These are phyloP conservation scores for Cercospora zeae-maydis DNA, from an alignment of 2,329 filamentous ascomycete genomes.

Conservation along the genomic window DNA sequence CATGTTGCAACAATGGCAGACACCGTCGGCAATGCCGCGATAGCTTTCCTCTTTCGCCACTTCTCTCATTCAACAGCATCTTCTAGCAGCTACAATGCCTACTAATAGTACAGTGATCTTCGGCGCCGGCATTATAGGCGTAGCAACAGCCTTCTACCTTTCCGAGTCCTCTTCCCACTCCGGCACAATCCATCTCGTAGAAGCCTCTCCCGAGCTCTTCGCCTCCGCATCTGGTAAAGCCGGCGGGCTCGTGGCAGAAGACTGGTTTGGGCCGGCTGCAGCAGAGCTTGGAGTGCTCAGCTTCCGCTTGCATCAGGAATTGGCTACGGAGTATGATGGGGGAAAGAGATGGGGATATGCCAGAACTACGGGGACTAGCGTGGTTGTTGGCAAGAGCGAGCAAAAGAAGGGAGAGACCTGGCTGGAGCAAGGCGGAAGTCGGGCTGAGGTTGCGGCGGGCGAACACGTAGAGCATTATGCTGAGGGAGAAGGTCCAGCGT, in stretches of 20 bases:
- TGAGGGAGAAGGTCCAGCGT: slow-evolving; percentile 47
- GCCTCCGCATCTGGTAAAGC: slow-evolving; percentile 70
- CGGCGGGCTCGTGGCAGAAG: slow-evolving; percentile 68
- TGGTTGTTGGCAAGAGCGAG: slow-evolving; percentile 47
- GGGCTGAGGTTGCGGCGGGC: slow-evolving; percentile 51
- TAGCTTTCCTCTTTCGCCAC: not conserved
- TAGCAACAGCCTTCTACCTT: slow-evolving; percentile 70
- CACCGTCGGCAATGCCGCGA: not conserved
- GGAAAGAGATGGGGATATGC: slow-evolving; percentile 57
- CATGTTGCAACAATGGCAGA: not conserved
- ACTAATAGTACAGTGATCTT: slow-evolving; percentile 56
- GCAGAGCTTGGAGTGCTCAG: slow-evolving; percentile 62
- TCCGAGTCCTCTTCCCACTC: slow-evolving; percentile 38
- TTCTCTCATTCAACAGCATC: not conserved
- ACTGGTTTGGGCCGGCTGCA: slow-evolving; percentile 53
- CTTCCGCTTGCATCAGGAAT: slow-evolving; percentile 63
- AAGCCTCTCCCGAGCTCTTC: slow-evolving; percentile 60
- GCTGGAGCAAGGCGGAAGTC: slow-evolving; percentile 61
- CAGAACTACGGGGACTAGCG: slow-evolving; percentile 53
- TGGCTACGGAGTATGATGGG: slow-evolving; percentile 61
- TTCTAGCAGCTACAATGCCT: not conserved
- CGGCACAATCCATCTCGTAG: slow-evolving; percentile 54
- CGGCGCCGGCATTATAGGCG: slow-evolving; percentile 67
- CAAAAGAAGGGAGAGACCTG: slow-evolving; percentile 52
- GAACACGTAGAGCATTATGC: slow-evolving; percentile 34